Evolutionary conservation across 495 filamentous ascomycete genomes (phyloP), one percentile per base, ranked within the genome.

Genomic region (Penicillium malachiteum): DNA sequence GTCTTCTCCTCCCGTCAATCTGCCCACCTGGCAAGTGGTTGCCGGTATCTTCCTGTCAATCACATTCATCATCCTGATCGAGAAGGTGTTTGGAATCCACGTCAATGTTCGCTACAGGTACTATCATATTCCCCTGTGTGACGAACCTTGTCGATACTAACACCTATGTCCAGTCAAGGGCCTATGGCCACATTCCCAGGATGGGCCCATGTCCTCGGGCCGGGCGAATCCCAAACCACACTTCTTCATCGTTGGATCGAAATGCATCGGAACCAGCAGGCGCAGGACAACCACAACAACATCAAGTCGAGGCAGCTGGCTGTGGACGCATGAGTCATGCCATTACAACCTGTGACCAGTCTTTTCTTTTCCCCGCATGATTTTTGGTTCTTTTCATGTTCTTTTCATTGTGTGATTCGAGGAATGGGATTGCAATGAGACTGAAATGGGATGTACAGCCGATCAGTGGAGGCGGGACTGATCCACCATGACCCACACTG

Each of bases 401-500:
- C 21, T 26, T 26, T 26, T 26, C 21, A 26, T 41, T 41, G 39
- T 41, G 13, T 41, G 39, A 16, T 41, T 41, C 35, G 13, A 38
- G 13, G 39, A n/a, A 41, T 43, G 41, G 16, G 14, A 26, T 18
- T 43, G n/a, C 14, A 43, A 10, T 43, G 41, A 17, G 47, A 35
- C 13, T 39, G 48, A 39, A 18, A 26, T 14, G 30, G 31, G 32
- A 32, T 35, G 46, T 34, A 7, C 33, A 34, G 31, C 30, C 26
- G 46, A 46, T 38, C 31, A 49, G 48, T 26, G 21, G 21, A 26
- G 21, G 21, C 21, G 33, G 21, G n/a, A 16, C 11, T 9, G 17
- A 39, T 43, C 49, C 49, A 33, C 30, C 33, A 16, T 21, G 16
- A 41, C n/a, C 43, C 32, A 49, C 54, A 54, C 54, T 56, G 54